These are phyloP conservation scores for Fusarium sp. DNA, from an alignment of 2,329 filamentous ascomycete species.

Conservation along the genomic window DNA sequence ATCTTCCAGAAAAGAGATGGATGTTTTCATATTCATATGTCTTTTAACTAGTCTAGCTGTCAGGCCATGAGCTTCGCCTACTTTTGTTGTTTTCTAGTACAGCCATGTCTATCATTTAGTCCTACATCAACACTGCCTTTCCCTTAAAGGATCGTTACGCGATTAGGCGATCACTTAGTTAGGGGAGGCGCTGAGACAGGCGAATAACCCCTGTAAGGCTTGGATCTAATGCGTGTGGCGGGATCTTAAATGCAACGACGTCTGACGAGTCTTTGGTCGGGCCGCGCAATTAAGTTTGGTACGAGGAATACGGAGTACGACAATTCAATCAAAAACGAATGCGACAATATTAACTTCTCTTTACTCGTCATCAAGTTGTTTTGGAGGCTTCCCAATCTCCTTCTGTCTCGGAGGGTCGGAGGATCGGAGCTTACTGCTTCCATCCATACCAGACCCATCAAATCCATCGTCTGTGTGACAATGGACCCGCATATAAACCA, in stretches of 20 bases:
- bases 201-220: not conserved
- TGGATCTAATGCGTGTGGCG: slow-evolving; percentile 2
- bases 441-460: not conserved
- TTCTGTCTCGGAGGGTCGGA: not conserved
- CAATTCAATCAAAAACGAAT: slow-evolving; percentile 5
- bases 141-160: not conserved
- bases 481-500: not conserved
- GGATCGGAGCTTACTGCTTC: not conserved
- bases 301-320: slow-evolving; percentile 21
- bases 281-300: slow-evolving; percentile 15
- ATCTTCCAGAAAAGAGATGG: not conserved
- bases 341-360: not conserved
- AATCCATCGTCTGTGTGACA: not conserved
- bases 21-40: not conserved
- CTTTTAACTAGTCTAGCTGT: not conserved
- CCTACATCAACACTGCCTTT: not conserved
- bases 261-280: not conserved
- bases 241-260: slow-evolving; percentile 12
- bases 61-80: not conserved
- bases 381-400: not conserved
- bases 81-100: not conserved
- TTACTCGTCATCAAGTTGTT: not conserved
- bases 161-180: not conserved
- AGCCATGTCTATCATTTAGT: not conserved
- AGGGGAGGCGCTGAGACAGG: not conserved